Percentiles rank a stretch among this genome's conserved stretches.
phyloP scores from a whole-genome alignment of 345 rosid genomes.

The Dovyalis caffra region DNA sequence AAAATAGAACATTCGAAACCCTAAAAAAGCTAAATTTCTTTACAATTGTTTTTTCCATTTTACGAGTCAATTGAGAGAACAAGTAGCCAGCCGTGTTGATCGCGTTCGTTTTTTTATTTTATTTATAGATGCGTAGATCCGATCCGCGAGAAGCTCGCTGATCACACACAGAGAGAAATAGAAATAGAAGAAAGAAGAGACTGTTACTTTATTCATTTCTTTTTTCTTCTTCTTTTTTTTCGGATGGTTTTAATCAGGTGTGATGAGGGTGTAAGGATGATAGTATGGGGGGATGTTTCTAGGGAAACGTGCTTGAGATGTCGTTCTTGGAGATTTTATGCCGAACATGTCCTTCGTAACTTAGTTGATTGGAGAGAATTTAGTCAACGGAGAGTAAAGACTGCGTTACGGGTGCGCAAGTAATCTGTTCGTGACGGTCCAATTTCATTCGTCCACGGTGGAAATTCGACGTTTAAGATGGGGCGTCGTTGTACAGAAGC shows the following conservation, averaged over 20 bases:
- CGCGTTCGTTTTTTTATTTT: conserved; percentile 17
- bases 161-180: conserved; percentile 20
- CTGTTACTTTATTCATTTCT: background rate
- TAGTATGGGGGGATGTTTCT: background rate
- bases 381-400: conserved; percentile 1
- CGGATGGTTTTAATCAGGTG: conserved; percentile 30
- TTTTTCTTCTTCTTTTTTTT: background rate
- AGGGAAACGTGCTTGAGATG: conserved; percentile 29
- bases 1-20: background rate
- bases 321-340: conserved; percentile 15
- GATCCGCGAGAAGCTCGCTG: conserved; percentile 53
- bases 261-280: conserved; percentile 22
- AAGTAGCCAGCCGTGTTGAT: conserved; percentile 20
- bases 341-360: conserved; percentile 8
- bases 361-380: background rate
- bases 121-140: conserved; percentile 46
- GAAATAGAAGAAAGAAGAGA: conserved; percentile 31
- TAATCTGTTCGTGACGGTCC: background rate
- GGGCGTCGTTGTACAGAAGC: background rate
- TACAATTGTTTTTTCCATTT: background rate
- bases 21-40: background rate
- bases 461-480: background rate
- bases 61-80: background rate
- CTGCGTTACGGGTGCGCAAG: background rate
- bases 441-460: background rate